Conservation (phyloP, 768 basidiomycete genomes). For the Rhizopogon vulgaris region DNA sequence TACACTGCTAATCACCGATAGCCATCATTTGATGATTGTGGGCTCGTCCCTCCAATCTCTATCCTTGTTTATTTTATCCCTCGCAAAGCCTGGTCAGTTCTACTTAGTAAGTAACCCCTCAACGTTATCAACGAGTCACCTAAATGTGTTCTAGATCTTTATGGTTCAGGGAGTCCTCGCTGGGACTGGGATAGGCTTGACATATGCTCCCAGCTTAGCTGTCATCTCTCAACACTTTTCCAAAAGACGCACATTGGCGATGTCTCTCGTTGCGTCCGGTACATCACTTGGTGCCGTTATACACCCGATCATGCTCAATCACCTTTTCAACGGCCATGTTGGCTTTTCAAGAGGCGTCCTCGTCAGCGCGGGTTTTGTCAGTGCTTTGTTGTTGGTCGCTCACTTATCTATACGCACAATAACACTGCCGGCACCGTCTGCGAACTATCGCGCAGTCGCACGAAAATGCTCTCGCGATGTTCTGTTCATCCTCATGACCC, state of each 20-base stretch:
- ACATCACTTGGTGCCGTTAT: conserved; percentile 48
- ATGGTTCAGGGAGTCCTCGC: conserved; percentile 38
- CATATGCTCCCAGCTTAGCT: conserved; percentile 38
- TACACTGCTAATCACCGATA: conserved; percentile 16
- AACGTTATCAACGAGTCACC: too few species aligned
- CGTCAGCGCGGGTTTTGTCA: conserved; percentile 33
- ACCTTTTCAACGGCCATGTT: conserved; percentile 29
- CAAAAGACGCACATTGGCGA: conserved; percentile 33
- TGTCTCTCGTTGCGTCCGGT: conserved; percentile 40
- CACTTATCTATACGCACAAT: conserved; percentile 33
- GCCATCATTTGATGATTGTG: conserved; percentile 5
- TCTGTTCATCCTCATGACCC: conserved; percentile 17
- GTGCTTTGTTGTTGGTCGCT: conserved; percentile 30
- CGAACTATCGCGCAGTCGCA: conserved; percentile 12
- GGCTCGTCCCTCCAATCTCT: conserved; percentile 11
- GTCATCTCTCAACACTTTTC: conserved; percentile 41
- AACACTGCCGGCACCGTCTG: conserved; percentile 17
- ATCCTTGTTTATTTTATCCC: conserved; percentile 23
- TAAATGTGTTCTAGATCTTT: conserved; percentile 24
- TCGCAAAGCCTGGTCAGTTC: conserved; percentile 16
- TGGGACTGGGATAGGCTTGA: conserved; percentile 36
- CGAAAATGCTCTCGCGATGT: conserved; percentile 18
- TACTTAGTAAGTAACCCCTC: conserved; percentile 14
- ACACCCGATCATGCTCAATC: conserved; percentile 59
- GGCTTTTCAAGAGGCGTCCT: conserved; percentile 39